A percentile compares a stretch with the other conserved stretches of the same genome.
These are phyloP conservation scores for Gossypium gossypioides DNA, from an alignment of 441 rosid species.

Conservation along the genomic window DNA sequence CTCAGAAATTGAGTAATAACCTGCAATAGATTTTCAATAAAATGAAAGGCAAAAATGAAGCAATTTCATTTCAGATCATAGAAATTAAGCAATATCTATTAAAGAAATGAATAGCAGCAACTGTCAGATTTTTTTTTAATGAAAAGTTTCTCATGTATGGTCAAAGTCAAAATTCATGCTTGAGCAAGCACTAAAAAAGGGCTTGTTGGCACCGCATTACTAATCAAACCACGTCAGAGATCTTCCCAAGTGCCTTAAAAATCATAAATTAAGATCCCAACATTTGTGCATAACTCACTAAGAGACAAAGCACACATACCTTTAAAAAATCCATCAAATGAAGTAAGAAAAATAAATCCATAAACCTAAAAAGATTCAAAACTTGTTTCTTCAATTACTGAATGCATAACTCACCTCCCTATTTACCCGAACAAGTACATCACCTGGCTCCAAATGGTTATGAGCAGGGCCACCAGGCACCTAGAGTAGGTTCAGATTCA, in stretches of 20 bases:
- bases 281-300: background rate
- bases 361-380: background rate
- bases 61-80: background rate
- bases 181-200: background rate
- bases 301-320: background rate
- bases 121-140: background rate
- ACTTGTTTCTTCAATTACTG: background rate
- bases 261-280: background rate
- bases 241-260: background rate
- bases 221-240: background rate
- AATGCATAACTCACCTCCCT: conserved; percentile 54
- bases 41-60: conserved; percentile 13
- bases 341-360: background rate
- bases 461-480: conserved; percentile 94
- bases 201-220: background rate
- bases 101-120: background rate
- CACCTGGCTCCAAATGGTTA: conserved; percentile 79
- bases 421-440: conserved; percentile 78
- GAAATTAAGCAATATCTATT: background rate
- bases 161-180: background rate
- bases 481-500: conserved; percentile 31
- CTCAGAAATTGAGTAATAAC: conserved; percentile 77
- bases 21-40: conserved; percentile 36
- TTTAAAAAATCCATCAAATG: background rate
- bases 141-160: background rate